Evolutionary conservation across 2,329 filamentous ascomycete genomes (phyloP).

Genomic region (Colletotrichum spaethianum): DNA sequence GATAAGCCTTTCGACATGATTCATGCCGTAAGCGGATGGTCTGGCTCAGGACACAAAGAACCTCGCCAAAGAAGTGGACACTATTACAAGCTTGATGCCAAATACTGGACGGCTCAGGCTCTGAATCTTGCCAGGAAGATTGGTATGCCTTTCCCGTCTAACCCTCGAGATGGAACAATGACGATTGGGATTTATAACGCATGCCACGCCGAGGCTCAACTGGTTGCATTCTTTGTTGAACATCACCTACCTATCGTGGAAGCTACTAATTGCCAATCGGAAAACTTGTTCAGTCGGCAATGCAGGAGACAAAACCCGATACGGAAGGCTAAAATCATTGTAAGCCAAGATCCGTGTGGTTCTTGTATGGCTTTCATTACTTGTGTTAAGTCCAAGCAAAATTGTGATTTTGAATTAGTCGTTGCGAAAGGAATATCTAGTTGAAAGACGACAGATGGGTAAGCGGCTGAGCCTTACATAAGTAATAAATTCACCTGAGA

Average conservation of each 20-base stretch:
- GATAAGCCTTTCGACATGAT: neutral
- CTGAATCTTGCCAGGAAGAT: too few species aligned
- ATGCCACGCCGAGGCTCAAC: neutral
- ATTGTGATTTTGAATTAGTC: neutral
- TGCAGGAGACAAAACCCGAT: too few species aligned
- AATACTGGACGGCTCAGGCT: too few species aligned
- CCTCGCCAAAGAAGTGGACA: too few species aligned
- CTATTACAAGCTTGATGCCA: neutral
- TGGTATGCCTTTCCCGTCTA: neutral
- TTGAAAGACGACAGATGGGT: neutral
- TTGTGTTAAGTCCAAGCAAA: neutral
- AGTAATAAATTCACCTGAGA: too few species aligned
- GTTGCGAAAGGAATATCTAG: neutral
- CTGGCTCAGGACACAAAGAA: neutral
- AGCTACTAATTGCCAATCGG: too few species aligned
- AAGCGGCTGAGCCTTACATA: too few species aligned
- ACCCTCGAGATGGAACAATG: neutral
- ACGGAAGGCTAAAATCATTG: too few species aligned
- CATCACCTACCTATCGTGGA: too few species aligned
- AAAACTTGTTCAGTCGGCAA: too few species aligned
- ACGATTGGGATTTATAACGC: neutral
- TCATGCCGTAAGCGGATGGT: neutral
- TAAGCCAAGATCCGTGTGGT: too few species aligned
- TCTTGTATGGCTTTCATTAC: too few species aligned
- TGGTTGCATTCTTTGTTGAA: neutral